Evolutionary conservation across 2,329 filamentous ascomycete genomes (phyloP).

Genomic region (Myriosclerotinia duriaeana): DNA sequence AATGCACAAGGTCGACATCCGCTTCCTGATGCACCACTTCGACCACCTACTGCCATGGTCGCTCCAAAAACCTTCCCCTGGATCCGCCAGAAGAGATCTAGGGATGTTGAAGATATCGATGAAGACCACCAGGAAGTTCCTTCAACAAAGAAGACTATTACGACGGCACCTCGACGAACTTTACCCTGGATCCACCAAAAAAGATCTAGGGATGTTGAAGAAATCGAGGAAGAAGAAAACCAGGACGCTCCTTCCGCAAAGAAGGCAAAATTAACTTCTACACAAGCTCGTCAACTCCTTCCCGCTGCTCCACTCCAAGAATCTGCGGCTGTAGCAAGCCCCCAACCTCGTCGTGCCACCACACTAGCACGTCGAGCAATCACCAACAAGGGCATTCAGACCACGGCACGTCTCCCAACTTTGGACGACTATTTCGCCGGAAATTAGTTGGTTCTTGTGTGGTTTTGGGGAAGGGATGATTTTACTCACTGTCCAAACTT

Average conservation of each 20-base stretch:
- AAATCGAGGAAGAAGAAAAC: too few relatives aligned
- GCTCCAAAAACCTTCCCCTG: not conserved
- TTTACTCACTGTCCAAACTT: not conserved
- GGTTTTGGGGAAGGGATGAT: not conserved
- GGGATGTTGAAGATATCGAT: too few relatives aligned
- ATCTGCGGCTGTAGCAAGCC: not conserved
- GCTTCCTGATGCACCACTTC: not conserved
- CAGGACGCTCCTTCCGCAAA: not conserved
- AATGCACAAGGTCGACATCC: not conserved
- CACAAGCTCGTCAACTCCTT: not conserved
- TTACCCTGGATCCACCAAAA: not conserved
- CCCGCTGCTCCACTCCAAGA: not conserved
- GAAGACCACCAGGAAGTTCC: too few relatives aligned
- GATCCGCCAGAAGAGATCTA: not conserved
- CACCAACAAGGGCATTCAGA: not conserved
- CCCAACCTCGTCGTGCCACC: not conserved
- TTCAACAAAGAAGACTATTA: not conserved
- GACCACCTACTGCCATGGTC: not conserved
- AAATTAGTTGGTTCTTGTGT: not conserved
- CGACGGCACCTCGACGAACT: too few relatives aligned
- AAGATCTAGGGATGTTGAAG: not conserved
- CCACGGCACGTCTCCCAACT: not conserved
- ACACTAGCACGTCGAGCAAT: not conserved
- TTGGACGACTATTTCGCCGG: slow-evolving; percentile 1
- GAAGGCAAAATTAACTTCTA: not conserved